Percentiles rank a stretch among this genome's conserved stretches.
These are phyloP conservation scores for Cryphonectria carpinicola DNA, from an alignment of 2,329 filamentous ascomycete genomes.

Conservation along the genomic window DNA sequence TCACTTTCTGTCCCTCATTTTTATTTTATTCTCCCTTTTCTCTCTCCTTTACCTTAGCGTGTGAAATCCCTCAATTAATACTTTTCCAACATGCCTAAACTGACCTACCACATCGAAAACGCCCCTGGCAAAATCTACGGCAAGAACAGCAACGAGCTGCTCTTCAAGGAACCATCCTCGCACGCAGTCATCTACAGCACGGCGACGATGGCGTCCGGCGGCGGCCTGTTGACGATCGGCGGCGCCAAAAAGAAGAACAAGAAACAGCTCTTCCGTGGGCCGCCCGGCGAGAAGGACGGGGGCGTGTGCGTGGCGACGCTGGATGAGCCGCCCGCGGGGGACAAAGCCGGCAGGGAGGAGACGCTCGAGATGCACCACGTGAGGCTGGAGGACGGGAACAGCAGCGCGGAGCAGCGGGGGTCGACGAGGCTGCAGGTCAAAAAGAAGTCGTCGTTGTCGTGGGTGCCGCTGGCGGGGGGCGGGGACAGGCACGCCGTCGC, in stretches of 20 bases:
- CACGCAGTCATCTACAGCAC: conserved; percentile 28
- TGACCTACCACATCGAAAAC: conserved; percentile 22
- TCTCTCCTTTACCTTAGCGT: not conserved
- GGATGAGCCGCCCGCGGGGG: conserved; percentile 19
- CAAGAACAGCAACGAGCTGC: conserved; percentile 27
- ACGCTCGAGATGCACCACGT: conserved; percentile 26
- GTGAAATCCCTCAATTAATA: not conserved
- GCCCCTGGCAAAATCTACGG: conserved; percentile 26
- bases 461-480: conserved; percentile 17
- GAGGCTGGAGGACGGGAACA: conserved; percentile 5
- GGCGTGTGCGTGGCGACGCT: conserved; percentile 28
- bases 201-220: conserved; percentile 20
- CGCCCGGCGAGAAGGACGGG: conserved; percentile 23
- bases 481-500: conserved; percentile 23
- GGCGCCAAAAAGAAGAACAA: conserved; percentile 15
- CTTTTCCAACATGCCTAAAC: conserved; percentile 17
- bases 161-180: conserved; percentile 28
- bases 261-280: conserved; percentile 27
- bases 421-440: conserved; percentile 24
- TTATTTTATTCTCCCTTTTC: not conserved
- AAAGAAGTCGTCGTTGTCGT: conserved; percentile 23
- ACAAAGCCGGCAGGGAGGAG: not conserved
- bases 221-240: not conserved
- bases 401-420: not conserved
- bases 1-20: not conserved